Percentiles rank a stretch among this genome's conserved stretches.
Conservation (phyloP, 805 yeast genomes). For the Candida qinlingensis region DNA sequence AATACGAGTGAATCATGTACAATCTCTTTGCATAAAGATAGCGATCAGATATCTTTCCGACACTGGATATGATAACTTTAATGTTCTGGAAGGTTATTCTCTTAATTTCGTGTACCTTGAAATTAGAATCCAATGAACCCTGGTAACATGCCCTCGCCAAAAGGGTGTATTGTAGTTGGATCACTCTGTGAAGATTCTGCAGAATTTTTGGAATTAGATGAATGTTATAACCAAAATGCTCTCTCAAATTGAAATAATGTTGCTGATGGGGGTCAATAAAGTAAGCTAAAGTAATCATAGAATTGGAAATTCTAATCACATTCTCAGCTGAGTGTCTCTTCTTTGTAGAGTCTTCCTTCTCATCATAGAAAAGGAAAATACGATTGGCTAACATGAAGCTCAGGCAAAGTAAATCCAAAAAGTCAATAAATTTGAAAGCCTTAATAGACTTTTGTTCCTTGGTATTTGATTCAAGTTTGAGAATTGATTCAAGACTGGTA, state of each 20-base stretch:
- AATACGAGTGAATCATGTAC: constrained; percentile 8
- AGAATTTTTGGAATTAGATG: constrained; percentile 11
- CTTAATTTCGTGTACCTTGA: constrained; percentile 4
- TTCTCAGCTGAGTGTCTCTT: constrained; percentile 4
- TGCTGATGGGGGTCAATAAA: constrained; percentile 12
- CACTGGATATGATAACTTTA: constrained; percentile 6
- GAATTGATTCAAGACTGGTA: constrained; percentile 2
- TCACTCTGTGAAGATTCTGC: constrained; percentile 6
- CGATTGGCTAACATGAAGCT: constrained; percentile 6
- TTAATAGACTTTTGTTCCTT: constrained; percentile 3
- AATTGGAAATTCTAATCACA: constrained; percentile 1
- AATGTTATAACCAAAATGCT: constrained; percentile 8
- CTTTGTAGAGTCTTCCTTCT: background rate
- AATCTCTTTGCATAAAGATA: constrained; percentile 8
- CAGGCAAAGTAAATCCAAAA: constrained; percentile 8
- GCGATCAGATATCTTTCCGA: constrained; percentile 5
- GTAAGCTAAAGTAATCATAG: constrained; percentile 6
- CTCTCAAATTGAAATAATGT: constrained; percentile 4
- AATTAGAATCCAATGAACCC: background rate
- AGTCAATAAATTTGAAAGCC: constrained; percentile 5
- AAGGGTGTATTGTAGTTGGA: constrained; percentile 7
- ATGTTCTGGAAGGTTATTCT: constrained; percentile 6
- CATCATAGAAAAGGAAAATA: constrained; percentile 6
- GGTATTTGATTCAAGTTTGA: constrained; percentile 3
- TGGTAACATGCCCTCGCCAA: constrained; percentile 2